Percentiles rank a stretch among this genome's conserved stretches.
These are phyloP conservation scores for Limtongia smithiae DNA, from an alignment of 805 yeast genomes.

Conservation along the genomic window DNA sequence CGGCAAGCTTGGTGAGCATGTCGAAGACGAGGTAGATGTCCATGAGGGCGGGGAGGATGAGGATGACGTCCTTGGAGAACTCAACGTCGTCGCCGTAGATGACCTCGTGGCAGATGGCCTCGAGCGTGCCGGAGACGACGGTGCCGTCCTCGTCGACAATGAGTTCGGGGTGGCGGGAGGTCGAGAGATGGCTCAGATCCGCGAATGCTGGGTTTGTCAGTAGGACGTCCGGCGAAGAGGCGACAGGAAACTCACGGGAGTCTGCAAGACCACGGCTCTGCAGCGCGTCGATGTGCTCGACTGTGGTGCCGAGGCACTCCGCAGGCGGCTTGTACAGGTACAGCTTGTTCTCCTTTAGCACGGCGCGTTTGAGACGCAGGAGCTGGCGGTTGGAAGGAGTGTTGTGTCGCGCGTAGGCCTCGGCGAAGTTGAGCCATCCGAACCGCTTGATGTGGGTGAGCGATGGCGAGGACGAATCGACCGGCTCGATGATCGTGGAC, in stretches of 20 bases:
- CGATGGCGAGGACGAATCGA: background rate
- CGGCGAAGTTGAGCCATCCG: constrained; percentile 56
- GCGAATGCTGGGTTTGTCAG: background rate
- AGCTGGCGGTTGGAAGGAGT: constrained; percentile 13
- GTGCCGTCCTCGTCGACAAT: constrained; percentile 49
- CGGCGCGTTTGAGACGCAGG: constrained; percentile 57
- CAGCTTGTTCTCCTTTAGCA: constrained; percentile 64
- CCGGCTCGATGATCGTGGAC: background rate
- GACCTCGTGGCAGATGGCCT: constrained; percentile 72
- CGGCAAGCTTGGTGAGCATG: constrained; percentile 45
- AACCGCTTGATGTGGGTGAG: constrained; percentile 37
- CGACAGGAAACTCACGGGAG: background rate
- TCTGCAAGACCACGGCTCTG: too few relatives aligned
- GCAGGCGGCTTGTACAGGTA: constrained; percentile 57
- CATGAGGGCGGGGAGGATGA: constrained; percentile 55
- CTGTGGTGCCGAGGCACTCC: constrained; percentile 44
- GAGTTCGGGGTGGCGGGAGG: constrained; percentile 59
- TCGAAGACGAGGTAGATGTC: constrained; percentile 46
- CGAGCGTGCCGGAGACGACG: constrained; percentile 55
- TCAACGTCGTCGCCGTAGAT: constrained; percentile 50
- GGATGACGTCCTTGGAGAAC: constrained; percentile 44
- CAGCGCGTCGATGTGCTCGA: constrained; percentile 29
- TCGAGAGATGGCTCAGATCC: constrained; percentile 13
- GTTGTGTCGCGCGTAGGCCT: background rate
- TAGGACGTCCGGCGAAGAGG: background rate